These are phyloP conservation scores for Xylaria sp. DNA, from an alignment of 2,329 filamentous ascomycete genomes.

Conservation along the genomic window DNA sequence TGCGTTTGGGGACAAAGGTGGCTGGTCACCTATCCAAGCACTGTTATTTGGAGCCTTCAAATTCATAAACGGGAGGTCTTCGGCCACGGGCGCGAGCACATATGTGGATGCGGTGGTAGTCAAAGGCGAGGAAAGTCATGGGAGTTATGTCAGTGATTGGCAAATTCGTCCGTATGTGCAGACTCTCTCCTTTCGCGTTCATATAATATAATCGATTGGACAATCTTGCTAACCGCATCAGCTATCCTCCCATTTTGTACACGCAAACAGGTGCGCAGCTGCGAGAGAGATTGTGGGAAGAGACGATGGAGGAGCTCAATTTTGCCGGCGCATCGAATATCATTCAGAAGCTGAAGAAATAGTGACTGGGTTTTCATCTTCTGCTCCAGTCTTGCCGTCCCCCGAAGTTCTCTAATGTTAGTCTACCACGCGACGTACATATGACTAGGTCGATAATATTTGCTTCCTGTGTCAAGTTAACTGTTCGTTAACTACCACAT, in stretches of 20 bases:
- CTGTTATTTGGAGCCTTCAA: conserved; percentile 16
- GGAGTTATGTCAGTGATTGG: conserved; percentile 44
- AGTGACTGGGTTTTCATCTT: background rate
- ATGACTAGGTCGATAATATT: background rate
- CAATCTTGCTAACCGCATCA: conserved; percentile 30
- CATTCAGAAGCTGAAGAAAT: conserved; percentile 39
- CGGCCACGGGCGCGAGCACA: conserved; percentile 33
- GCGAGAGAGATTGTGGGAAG: conserved; percentile 45
- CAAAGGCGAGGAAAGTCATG: conserved; percentile 40
- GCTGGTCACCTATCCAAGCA: background rate
- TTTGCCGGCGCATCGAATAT: conserved; percentile 44
- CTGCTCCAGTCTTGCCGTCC: background rate
- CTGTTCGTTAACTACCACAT: background rate
- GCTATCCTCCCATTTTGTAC: conserved; percentile 42
- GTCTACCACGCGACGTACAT: background rate
- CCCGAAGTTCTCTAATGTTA: background rate
- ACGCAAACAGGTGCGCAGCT: conserved; percentile 40
- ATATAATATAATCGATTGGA: background rate
- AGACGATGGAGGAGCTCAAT: conserved; percentile 47
- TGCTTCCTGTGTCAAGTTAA: background rate
- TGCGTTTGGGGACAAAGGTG: conserved; percentile 3
- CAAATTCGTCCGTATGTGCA: conserved; percentile 42
- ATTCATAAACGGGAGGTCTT: conserved; percentile 25
- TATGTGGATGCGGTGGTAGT: conserved; percentile 41
- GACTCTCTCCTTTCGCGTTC: background rate